Evolutionary conservation across 805 yeast species (phyloP).

Genomic region (Debaryomyces castellii): DNA sequence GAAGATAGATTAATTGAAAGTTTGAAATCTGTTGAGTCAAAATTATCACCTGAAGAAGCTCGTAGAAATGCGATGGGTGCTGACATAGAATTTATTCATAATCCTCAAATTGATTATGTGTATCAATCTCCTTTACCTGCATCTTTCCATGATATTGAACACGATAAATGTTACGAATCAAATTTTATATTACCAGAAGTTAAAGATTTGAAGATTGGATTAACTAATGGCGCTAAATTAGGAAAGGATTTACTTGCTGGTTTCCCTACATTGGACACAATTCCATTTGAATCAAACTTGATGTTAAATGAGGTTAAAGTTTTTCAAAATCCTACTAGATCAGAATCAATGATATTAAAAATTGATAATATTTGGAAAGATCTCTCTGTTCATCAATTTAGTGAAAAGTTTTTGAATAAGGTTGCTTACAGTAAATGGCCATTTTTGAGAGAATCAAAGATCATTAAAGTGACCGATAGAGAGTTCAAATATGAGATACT

Average conservation of each 20-base stretch:
- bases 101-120: conserved; percentile 68
- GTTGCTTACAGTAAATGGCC: conserved; percentile 86
- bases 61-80: conserved; percentile 72
- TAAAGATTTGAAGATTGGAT: conserved; percentile 49
- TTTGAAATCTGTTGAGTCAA: conserved; percentile 62
- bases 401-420: conserved; percentile 59
- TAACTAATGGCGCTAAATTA: conserved; percentile 61
- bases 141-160: conserved; percentile 73
- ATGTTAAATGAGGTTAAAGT: conserved; percentile 65
- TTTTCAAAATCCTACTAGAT: conserved; percentile 81
- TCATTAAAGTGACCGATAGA: conserved; percentile 61
- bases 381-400: conserved; percentile 60
- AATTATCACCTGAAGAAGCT: conserved; percentile 68
- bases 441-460: conserved; percentile 76
- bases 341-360: conserved; percentile 74
- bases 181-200: conserved; percentile 52
- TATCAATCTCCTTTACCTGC: conserved; percentile 78
- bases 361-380: conserved; percentile 57
- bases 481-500: conserved; percentile 45
- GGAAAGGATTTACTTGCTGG: conserved; percentile 83
- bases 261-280: conserved; percentile 78
- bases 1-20: conserved; percentile 71
- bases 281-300: conserved; percentile 59
- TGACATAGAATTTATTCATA: conserved; percentile 66
- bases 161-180: conserved; percentile 73